phyloP scores from a whole-genome alignment of 345 rosid species.

The Noccaea bulbosa region DNA sequence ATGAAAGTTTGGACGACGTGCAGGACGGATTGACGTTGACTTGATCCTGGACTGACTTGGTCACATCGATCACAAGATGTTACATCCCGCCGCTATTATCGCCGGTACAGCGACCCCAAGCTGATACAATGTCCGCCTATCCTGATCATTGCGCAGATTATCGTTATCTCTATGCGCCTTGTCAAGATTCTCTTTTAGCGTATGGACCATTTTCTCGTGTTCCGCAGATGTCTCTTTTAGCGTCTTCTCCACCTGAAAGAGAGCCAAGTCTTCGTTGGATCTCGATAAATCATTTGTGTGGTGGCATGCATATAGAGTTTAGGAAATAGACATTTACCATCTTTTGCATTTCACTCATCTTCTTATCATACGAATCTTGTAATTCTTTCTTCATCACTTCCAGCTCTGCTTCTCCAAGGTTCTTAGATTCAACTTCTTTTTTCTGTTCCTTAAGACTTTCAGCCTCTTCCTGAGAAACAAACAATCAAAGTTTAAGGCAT shows the following conservation, averaged over 20 bases:
- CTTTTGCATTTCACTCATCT: constrained; percentile 58
- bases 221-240: constrained; percentile 12
- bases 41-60: neutral
- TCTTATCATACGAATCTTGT: constrained; percentile 40
- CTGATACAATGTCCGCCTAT: neutral
- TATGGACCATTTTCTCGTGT: neutral
- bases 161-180: neutral
- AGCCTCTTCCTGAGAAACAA: constrained; percentile 54
- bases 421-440: constrained; percentile 52
- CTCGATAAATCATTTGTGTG: neutral
- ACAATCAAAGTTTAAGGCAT: neutral
- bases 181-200: neutral
- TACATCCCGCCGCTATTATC: neutral
- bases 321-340: constrained; percentile 9
- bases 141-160: neutral
- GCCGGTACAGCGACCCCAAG: neutral
- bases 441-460: constrained; percentile 60
- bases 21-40: neutral
- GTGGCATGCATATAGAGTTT: neutral
- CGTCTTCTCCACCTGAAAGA: constrained; percentile 2
- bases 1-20: neutral
- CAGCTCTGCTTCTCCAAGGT: constrained; percentile 12
- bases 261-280: neutral
- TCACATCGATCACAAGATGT: constrained; percentile 3
- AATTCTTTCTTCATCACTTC: neutral